Conservation (phyloP, 2,329 filamentous ascomycete species). For the Knufia fluminis region DNA sequence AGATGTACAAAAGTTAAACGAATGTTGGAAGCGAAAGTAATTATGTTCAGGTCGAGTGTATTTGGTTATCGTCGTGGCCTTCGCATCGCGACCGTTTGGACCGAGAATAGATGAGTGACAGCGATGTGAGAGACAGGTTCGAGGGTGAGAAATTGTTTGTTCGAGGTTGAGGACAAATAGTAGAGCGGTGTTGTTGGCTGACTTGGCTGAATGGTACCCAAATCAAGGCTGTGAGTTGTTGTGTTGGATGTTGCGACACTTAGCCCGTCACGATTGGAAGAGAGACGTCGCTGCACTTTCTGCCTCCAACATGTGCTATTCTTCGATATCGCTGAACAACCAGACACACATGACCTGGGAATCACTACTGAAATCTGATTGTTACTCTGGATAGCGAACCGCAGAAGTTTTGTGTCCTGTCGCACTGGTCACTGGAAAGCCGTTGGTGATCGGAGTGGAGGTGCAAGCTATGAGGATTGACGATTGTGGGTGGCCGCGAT, state of each 20-base stretch:
- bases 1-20: not conserved
- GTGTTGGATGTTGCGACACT: constrained; percentile 7
- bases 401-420: constrained; percentile 3
- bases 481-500: not conserved
- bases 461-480: not conserved
- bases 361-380: not conserved
- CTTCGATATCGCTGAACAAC: not conserved
- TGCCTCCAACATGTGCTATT: constrained; percentile 5
- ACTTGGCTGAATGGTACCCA: constrained; percentile 6
- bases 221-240: constrained; percentile 7
- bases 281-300: constrained; percentile 4
- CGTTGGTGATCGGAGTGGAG: constrained; percentile 1
- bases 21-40: constrained; percentile 7
- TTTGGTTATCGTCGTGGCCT: constrained; percentile 7
- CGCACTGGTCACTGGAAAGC: not conserved
- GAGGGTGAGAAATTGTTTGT: constrained; percentile 4
- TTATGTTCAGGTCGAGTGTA: not conserved
- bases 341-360: constrained; percentile 1
- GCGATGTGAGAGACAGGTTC: not conserved
- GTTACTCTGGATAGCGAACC: not conserved
- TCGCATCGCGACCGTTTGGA: constrained; percentile 9
- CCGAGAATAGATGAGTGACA: not conserved
- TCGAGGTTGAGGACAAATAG: constrained; percentile 7
- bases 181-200: not conserved
- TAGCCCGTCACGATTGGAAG: constrained; percentile 9